Evolutionary conservation across 169 alveolate genomes (phyloP).

Genomic region (Cryptosporidium muris): DNA sequence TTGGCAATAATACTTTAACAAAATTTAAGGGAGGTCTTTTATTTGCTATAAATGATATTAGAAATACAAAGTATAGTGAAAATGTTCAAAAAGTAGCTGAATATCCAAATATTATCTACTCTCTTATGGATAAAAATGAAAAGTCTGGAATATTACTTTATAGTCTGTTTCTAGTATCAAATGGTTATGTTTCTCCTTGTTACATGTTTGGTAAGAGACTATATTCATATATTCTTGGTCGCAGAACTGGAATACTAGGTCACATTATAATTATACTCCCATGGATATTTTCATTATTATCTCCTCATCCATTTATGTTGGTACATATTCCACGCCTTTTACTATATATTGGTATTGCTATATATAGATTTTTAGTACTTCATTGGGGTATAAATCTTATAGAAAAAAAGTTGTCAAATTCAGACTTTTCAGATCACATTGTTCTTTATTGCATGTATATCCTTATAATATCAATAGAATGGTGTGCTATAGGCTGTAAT

Average conservation of each 20-base stretch:
- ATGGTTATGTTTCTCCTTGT: slow-evolving; percentile 69
- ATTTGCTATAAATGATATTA: slow-evolving; percentile 32
- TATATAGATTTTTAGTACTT: slow-evolving; percentile 34
- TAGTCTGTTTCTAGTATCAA: slow-evolving; percentile 29
- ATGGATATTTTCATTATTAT: slow-evolving; percentile 45
- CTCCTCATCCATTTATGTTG: slow-evolving; percentile 62
- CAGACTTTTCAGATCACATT: slow-evolving; percentile 63
- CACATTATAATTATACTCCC: slow-evolving; percentile 38
- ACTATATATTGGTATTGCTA: slow-evolving; percentile 18
- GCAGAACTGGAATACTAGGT: slow-evolving; percentile 47
- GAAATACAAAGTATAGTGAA: too few species aligned
- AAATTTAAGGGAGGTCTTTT: slow-evolving; percentile 58
- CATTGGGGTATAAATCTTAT: slow-evolving; percentile 25
- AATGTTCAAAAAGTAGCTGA: background rate
- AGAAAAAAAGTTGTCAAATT: slow-evolving; percentile 36
- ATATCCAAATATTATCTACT: background rate
- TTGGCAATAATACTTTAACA: slow-evolving; percentile 15
- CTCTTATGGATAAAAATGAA: too few species aligned
- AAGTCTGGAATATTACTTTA: slow-evolving; percentile 1
- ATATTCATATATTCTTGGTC: slow-evolving; percentile 61
- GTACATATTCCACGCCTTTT: slow-evolving; percentile 51
- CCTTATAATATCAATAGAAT: slow-evolving; percentile 53
- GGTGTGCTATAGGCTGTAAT: slow-evolving; percentile 63
- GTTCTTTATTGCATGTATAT: slow-evolving; percentile 60
- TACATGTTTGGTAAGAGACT: slow-evolving; percentile 68